phyloP scores from a whole-genome alignment of 2,329 filamentous ascomycete species.

The Botrytis squamosa region DNA sequence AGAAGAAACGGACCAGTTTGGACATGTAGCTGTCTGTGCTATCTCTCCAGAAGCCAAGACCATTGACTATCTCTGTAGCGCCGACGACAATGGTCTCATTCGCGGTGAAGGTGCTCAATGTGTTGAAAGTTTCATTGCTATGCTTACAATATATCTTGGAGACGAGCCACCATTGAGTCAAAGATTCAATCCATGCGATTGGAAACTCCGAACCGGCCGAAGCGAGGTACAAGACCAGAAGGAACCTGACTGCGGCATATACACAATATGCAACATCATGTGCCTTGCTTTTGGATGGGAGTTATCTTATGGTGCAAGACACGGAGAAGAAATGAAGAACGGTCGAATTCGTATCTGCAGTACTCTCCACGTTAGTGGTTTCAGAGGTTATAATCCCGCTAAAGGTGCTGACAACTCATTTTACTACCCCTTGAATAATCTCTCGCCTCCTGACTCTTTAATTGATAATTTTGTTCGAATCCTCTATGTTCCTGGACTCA shows the following conservation, averaged over 20 bases:
- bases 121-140: background rate
- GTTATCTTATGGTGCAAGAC: background rate
- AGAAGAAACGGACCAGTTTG: background rate
- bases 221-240: background rate
- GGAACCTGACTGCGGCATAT: background rate
- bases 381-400: background rate
- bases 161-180: background rate
- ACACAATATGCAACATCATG: conserved; percentile 9
- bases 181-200: conserved; percentile 17
- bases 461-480: background rate
- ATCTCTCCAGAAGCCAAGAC: conserved; percentile 19
- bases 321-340: background rate
- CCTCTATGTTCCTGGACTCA: background rate
- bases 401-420: background rate
- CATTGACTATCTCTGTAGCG: conserved; percentile 15
- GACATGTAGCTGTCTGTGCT: conserved; percentile 7
- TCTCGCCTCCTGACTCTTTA: background rate
- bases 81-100: background rate
- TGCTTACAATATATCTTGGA: conserved; percentile 5
- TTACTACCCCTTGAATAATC: conserved; percentile 10
- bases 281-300: conserved; percentile 16
- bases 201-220: background rate
- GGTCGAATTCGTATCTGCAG: background rate
- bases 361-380: conserved; percentile 1
- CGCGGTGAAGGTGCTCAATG: background rate